phyloP scores from a whole-genome alignment of 768 basidiomycete genomes.

The Boletales sp. region DNA sequence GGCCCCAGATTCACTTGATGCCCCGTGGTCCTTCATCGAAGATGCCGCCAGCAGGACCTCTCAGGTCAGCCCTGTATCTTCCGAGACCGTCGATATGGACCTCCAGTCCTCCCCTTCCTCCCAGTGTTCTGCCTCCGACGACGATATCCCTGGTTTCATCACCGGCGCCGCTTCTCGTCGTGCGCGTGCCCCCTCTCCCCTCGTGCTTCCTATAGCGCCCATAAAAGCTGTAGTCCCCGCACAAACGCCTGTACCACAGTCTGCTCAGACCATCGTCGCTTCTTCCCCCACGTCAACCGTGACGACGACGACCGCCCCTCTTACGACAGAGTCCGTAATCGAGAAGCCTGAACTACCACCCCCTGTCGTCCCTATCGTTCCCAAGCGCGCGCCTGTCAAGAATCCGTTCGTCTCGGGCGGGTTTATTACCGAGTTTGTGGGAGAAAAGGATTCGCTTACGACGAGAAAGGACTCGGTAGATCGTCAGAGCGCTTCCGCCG shows the following conservation, averaged over 20 bases:
- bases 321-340: constrained; percentile 1
- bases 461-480: constrained; percentile 22
- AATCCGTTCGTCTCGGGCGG: constrained; percentile 54
- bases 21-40: constrained; percentile 19
- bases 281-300: constrained; percentile 21
- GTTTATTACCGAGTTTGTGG: constrained; percentile 44
- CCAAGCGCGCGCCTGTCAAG: constrained; percentile 20
- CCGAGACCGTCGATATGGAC: constrained; percentile 34
- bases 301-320: constrained; percentile 6
- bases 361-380: neutral
- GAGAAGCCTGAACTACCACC: constrained; percentile 10
- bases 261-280: constrained; percentile 14
- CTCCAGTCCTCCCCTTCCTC: constrained; percentile 33
- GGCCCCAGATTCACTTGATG: constrained; percentile 14
- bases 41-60: constrained; percentile 26
- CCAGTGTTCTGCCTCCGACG: constrained; percentile 17
- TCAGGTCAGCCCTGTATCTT: constrained; percentile 30
- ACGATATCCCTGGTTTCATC: constrained; percentile 33
- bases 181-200: constrained; percentile 21
- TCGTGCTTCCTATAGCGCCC: constrained; percentile 18
- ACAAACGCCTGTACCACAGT: constrained; percentile 12
- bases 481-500: constrained; percentile 6
- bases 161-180: constrained; percentile 29
- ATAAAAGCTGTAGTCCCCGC: constrained; percentile 5
- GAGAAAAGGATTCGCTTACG: constrained; percentile 20